Evolutionary conservation across 139 green algal species (phyloP), one percentile per base, ranked within the genome.

Genomic region (Microglena sp.): DNA sequence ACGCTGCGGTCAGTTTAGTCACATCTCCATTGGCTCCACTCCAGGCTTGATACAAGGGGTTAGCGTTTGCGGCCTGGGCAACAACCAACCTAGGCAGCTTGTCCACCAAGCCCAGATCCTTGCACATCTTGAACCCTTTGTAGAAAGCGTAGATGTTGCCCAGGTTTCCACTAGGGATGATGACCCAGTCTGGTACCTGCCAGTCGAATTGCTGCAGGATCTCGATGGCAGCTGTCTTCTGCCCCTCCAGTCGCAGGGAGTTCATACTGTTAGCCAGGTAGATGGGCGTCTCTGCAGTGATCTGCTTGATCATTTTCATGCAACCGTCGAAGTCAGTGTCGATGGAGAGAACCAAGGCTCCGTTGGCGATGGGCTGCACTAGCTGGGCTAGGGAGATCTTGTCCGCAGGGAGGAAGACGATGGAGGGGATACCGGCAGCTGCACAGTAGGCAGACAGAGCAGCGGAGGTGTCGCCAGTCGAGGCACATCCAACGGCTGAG

Each of bases 111-210:
- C 94, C 94, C 59, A 99, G 82, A 29, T 99, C 94, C 56, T 74
- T 71, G 66, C 70, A 75, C 82, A 89, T 86, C 70, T 84, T 83
- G 77, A 89, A 89, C 60, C 82, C 82, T 31, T 99, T 99, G 90
- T 98, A 98, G 72, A 99, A 99, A 11, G 94, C 94, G 74, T 99
- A 99, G 55, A 99, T 87, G 87, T 99, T 99, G 71, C 94, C 94
- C 32, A 99, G 83, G 86, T 99, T 99, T 70, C 94, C 94, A 62
- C 92, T 89, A 2, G 90, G 90, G 70, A 98, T 96, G 81, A 98
- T 92, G 18, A 98, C 83, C 92, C 92, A 97, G 81, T 97, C 92
- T 26, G 92, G 92, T 28, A 98, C 94, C 74, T 97, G 74, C 94
- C 94, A 99, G 83, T 98, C 81, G 64, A 99, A 99, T 86, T 99